Evolutionary conservation across 2,329 filamentous ascomycete species (phyloP).

Genomic region (Corniculantispora saksenae): DNA sequence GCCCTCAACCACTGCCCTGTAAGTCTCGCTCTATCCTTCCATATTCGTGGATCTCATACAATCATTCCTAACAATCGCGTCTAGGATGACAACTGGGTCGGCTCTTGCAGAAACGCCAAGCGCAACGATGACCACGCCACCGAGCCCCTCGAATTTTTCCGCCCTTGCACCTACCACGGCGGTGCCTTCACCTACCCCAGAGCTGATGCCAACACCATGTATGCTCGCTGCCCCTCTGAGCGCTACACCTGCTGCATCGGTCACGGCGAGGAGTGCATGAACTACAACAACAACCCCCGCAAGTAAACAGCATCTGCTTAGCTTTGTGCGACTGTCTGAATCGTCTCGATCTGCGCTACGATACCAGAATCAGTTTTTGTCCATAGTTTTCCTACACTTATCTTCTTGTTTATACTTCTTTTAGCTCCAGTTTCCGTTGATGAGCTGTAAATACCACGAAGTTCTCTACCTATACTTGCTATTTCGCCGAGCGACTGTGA

Average conservation of each 20-base stretch:
- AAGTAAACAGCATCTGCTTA: not conserved
- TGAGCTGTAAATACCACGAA: constrained; percentile 3
- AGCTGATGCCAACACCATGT: constrained; percentile 15
- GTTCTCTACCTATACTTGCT: not conserved
- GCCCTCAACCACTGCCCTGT: constrained; percentile 1
- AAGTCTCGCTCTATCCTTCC: not conserved
- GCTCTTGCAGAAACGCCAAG: constrained; percentile 10
- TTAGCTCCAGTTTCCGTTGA: not conserved
- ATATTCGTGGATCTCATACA: not conserved
- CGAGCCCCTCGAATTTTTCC: constrained; percentile 2
- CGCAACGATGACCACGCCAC: not conserved
- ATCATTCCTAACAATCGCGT: not conserved
- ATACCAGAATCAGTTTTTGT: not conserved
- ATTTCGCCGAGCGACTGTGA: too few species aligned
- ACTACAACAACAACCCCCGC: constrained; percentile 4
- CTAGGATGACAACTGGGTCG: not conserved
- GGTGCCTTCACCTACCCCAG: constrained; percentile 15
- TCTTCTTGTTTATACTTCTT: constrained; percentile 11
- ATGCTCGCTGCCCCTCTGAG: constrained; percentile 10
- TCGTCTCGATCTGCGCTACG: not conserved
- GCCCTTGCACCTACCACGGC: constrained; percentile 12
- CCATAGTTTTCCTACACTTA: not conserved
- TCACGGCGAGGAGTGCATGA: not conserved
- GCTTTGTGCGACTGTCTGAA: not conserved
- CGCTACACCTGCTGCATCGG: constrained; percentile 15